These are phyloP conservation scores for Cenchrus purpureus DNA, from an alignment of 176 grass and related monocot genomes.

Conservation along the genomic window DNA sequence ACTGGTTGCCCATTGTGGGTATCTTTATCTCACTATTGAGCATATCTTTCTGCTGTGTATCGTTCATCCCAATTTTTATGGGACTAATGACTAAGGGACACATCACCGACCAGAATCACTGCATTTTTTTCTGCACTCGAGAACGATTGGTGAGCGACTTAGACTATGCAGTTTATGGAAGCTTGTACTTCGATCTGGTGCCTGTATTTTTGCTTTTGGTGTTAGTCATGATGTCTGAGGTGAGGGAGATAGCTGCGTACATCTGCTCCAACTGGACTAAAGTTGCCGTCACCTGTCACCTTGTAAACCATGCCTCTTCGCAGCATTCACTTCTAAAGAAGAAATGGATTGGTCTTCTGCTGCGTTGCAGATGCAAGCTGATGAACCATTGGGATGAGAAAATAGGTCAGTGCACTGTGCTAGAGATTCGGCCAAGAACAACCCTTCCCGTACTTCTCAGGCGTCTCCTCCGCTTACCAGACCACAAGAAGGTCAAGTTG, in stretches of 20 bases:
- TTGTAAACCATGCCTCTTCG: not conserved
- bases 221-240: not conserved
- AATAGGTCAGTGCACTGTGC: not conserved
- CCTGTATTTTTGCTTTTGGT: not conserved
- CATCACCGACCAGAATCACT: not conserved
- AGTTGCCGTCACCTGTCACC: not conserved
- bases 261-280: constrained; percentile 32
- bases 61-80: no score
- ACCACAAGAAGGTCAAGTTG: not conserved
- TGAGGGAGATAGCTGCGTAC: not conserved
- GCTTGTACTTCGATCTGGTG: not conserved
- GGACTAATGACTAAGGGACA: no score
- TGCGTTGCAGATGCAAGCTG: not conserved
- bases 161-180: not conserved
- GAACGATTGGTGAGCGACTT: not conserved
- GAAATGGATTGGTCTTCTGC: not conserved
- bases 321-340: no score
- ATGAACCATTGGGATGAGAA: constrained; percentile 5
- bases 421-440: not conserved
- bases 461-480: not conserved
- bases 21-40: not conserved
- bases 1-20: not conserved
- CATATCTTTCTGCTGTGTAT: not conserved
- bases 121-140: not conserved
- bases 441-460: not conserved